Evolutionary conservation across 2,329 filamentous ascomycete species (phyloP), one percentile per base, ranked within the genome.

Genomic region (Colletotrichum euphorbiae): DNA sequence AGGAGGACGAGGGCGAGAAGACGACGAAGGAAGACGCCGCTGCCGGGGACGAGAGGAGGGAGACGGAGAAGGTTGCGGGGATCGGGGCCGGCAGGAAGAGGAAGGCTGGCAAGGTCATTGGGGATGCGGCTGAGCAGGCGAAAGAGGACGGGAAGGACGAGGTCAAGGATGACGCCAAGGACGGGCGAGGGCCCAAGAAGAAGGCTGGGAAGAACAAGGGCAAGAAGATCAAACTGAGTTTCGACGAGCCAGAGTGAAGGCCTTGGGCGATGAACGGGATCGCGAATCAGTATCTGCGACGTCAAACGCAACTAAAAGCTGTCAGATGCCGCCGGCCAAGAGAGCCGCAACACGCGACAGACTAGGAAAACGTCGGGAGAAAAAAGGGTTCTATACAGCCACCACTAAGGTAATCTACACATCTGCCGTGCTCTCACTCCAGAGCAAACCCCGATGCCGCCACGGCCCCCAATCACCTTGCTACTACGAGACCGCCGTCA

Each of bases 201-300:
- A 52, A 68, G 36, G 54, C 40, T 19, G 48, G 31, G 33, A 69
- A 69, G 33, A 88, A 89, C 75, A 85, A 85, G 77, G 79, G 81
- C 4, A 88, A 88, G 77, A 90, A 90, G 80, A 87, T 91, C 68
- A 91, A 91, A 79, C 80, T 91, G 51, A 91, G 89, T 77, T 91
- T 91, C 51, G 72, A 75, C 52, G 72, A 75, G 69, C 64, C 63
- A 28, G 65, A 72, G 55, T 69, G 58, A 72, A 28, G n/a, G 8
- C 48, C 38, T 56, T 51, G 28, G 36, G 12, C 40, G 52, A 40
- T n/a, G 40, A 54, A 42, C 65, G 31, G 43, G 45, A 28, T 52
- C 36, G 33, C 36, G 31, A 33, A 31, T n/a, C 54, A 33, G 31
- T 12, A 45, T 11, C 45, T 21, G 17, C 4, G 3, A 19, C 28